phyloP scores from a whole-genome alignment of 192 early-diverging fungal species.

The Coemansia sp. region DNA sequence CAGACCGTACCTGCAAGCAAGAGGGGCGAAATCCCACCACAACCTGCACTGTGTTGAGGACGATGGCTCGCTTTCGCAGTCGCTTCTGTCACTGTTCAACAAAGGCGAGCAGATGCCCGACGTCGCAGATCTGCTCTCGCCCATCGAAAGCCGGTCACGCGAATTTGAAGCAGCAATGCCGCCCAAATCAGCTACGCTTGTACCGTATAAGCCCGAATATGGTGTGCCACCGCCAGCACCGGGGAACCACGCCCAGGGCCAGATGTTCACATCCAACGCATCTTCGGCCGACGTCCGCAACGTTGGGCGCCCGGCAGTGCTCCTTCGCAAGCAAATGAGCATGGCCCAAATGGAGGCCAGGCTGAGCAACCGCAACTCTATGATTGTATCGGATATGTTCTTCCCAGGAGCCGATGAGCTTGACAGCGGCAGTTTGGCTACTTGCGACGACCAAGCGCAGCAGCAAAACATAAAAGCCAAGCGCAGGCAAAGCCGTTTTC shows the following conservation, averaged over 20 bases:
- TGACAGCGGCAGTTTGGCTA: background rate
- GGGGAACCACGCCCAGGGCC: background rate
- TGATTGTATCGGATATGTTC: constrained; percentile 31
- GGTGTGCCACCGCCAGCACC: background rate
- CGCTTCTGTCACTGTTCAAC: constrained; percentile 32
- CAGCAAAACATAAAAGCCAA: background rate
- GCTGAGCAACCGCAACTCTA: constrained; percentile 36
- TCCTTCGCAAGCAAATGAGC: constrained; percentile 35
- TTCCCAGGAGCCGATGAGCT: constrained; percentile 6
- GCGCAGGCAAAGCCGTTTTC: constrained; percentile 2
- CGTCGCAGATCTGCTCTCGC: constrained; percentile 26
- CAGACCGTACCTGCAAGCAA: background rate
- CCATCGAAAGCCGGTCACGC: constrained; percentile 14
- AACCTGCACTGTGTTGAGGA: constrained; percentile 20
- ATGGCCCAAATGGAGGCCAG: constrained; percentile 35
- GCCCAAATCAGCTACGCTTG: constrained; percentile 12
- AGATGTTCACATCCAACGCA: background rate
- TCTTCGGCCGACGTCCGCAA: background rate
- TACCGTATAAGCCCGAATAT: constrained; percentile 4
- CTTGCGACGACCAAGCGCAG: too few relatives aligned
- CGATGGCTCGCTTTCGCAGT: constrained; percentile 19
- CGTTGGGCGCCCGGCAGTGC: background rate
- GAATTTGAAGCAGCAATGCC: constrained; percentile 19
- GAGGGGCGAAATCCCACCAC: constrained; percentile 41
- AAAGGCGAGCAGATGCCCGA: constrained; percentile 38